Conservation (phyloP, 371 early-diverging fungal genomes). For the Syncephalastrum monosporum region DNA sequence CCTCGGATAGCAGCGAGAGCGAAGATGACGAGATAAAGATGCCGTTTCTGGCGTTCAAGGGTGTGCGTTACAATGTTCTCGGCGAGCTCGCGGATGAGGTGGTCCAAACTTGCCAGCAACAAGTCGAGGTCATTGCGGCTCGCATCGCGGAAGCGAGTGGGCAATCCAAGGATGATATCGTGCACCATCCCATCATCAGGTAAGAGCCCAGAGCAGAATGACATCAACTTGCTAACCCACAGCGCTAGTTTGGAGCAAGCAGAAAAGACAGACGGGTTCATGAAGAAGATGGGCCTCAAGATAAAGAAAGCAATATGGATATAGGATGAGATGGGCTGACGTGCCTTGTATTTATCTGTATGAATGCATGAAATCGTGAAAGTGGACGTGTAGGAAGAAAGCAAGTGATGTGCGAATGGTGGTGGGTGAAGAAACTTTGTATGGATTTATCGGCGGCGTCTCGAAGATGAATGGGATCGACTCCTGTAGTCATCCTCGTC, state of each 20-base stretch:
- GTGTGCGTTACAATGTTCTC: constrained; percentile 40
- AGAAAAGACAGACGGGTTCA: constrained; percentile 40
- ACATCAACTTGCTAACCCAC: background rate
- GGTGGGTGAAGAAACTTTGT: too few species aligned
- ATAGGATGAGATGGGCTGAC: constrained; percentile 3
- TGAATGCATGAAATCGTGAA: too few species aligned
- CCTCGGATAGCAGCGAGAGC: constrained; percentile 2
- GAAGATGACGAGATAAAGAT: constrained; percentile 9
- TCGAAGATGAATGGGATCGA: too few species aligned
- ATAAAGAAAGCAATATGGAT: constrained; percentile 47
- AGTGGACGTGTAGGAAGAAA: too few species aligned
- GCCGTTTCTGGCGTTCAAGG: constrained; percentile 33
- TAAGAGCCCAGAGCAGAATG: background rate
- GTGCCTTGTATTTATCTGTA: too few species aligned
- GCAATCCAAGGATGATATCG: constrained; percentile 18
- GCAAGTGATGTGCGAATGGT: too few species aligned
- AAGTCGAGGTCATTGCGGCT: constrained; percentile 32
- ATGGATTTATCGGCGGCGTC: too few species aligned
- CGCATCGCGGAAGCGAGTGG: constrained; percentile 26
- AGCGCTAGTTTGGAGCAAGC: constrained; percentile 34
- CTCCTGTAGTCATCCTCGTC: too few species aligned
- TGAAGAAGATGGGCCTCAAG: constrained; percentile 45
- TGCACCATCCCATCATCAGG: constrained; percentile 41
- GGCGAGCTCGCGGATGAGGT: constrained; percentile 39
- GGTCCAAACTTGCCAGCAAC: constrained; percentile 34